Conservation (phyloP, 1,139 yeast species). For the Pichia sp. region DNA sequence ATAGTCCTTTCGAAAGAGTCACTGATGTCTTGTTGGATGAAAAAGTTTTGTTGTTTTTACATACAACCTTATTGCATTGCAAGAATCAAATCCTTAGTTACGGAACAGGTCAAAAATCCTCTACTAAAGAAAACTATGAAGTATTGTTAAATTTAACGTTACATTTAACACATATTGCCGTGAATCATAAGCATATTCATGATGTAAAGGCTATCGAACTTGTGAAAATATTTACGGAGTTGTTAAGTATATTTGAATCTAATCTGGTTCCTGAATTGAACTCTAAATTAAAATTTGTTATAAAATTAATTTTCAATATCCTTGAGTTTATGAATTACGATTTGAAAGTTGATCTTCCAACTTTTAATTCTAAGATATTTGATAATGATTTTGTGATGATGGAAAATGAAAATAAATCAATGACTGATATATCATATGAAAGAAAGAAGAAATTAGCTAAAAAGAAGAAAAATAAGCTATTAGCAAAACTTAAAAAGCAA, state of each 20-base stretch:
- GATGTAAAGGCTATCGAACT: conserved; percentile 9
- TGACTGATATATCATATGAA: conserved; percentile 24
- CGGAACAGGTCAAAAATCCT: neutral
- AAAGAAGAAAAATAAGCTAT: conserved; percentile 42
- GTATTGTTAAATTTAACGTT: conserved; percentile 51
- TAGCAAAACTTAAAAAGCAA: conserved; percentile 51
- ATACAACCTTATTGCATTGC: conserved; percentile 43
- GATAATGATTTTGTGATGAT: neutral
- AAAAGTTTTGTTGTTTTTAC: conserved; percentile 47
- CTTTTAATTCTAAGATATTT: conserved; percentile 15
- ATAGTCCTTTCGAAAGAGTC: conserved; percentile 36
- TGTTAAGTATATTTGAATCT: conserved; percentile 1
- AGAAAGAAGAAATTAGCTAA: conserved; percentile 44
- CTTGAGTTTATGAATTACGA: conserved; percentile 19
- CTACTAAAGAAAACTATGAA: conserved; percentile 34
- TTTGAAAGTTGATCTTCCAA: conserved; percentile 17
- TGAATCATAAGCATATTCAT: conserved; percentile 17
- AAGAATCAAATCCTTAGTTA: conserved; percentile 18
- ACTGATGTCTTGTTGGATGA: conserved; percentile 46
- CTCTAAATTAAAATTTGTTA: conserved; percentile 31
- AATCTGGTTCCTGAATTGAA: conserved; percentile 1
- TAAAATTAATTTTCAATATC: conserved; percentile 31
- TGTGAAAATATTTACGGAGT: conserved; percentile 29
- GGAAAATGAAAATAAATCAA: conserved; percentile 8
- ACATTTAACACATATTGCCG: conserved; percentile 62